A percentile compares a stretch with the other conserved stretches of the same genome.
Evolutionary conservation across 73 alveolate species (phyloP).

Genomic region (Paramecium octaurelia): DNA sequence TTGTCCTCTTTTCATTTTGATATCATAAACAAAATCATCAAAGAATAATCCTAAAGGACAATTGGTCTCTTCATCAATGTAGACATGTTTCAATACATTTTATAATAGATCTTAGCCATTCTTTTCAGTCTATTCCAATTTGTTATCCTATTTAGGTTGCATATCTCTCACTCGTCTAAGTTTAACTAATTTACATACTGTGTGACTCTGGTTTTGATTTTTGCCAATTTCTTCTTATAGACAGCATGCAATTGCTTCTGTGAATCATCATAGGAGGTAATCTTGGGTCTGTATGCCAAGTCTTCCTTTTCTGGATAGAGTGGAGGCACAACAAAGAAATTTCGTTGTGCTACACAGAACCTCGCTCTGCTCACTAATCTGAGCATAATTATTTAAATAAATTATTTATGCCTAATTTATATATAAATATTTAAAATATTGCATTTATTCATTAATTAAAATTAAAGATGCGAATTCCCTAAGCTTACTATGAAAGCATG

Average conservation of each 20-base stretch:
- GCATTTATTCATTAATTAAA: not conserved
- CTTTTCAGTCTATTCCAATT: not conserved
- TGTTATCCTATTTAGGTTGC: not conserved
- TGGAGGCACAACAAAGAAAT: not conserved
- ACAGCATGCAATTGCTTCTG: not conserved
- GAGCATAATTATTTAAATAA: not conserved
- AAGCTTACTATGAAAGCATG: slow-evolving; percentile 20
- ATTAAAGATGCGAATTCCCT: slow-evolving; percentile 15
- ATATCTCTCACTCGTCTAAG: not conserved
- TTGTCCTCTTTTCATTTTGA: not conserved
- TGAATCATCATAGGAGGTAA: not conserved
- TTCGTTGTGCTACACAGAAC: not conserved
- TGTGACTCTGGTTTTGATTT: not conserved
- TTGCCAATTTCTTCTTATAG: not conserved
- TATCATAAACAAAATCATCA: not conserved
- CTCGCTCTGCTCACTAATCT: not conserved
- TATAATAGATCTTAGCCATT: not conserved
- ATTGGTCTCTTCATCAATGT: not conserved
- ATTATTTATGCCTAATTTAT: not conserved
- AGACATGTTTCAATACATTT: not conserved
- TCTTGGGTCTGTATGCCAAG: not conserved
- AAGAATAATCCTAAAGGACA: slow-evolving; percentile 4
- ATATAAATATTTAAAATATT: not conserved
- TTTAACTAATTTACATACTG: not conserved
- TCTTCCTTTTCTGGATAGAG: not conserved